Percentiles rank a stretch among this genome's conserved stretches.
Evolutionary conservation across 1,139 yeast genomes (phyloP).

Genomic region (Hemisphaericaspora xylanilytica): DNA sequence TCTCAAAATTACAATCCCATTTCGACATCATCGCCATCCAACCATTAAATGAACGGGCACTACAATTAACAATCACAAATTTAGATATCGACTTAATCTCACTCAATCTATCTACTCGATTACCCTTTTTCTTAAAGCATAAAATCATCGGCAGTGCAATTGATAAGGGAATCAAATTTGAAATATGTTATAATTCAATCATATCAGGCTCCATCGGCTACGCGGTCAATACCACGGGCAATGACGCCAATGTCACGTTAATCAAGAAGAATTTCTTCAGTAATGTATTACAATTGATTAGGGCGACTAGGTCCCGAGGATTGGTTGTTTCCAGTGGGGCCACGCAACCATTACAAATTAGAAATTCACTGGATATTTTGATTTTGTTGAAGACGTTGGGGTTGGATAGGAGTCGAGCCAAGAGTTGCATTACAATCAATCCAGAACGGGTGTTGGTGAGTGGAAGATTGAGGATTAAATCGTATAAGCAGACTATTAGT

Average conservation of each 20-base stretch:
- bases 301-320: conserved; percentile 83
- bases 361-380: conserved; percentile 68
- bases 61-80: conserved; percentile 69
- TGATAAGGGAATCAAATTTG: conserved; percentile 79
- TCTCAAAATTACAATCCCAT: conserved; percentile 56
- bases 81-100: conserved; percentile 80
- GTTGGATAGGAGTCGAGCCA: conserved; percentile 58
- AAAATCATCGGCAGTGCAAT: conserved; percentile 82
- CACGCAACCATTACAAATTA: conserved; percentile 49
- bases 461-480: conserved; percentile 68
- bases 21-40: conserved; percentile 83
- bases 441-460: conserved; percentile 64
- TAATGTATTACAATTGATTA: conserved; percentile 70
- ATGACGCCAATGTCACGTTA: conserved; percentile 16
- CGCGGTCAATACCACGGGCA: conserved; percentile 16
- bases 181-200: conserved; percentile 65
- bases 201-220: conserved; percentile 42
- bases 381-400: conserved; percentile 71
- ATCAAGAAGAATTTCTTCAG: conserved; percentile 61
- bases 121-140: conserved; percentile 79
- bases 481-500: conserved; percentile 66
- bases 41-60: conserved; percentile 77
- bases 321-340: conserved; percentile 80
- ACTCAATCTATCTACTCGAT: conserved; percentile 59
- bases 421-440: conserved; percentile 55